These are phyloP conservation scores for Starmerella tilneyi DNA, from an alignment of 805 yeast species.

Conservation along the genomic window DNA sequence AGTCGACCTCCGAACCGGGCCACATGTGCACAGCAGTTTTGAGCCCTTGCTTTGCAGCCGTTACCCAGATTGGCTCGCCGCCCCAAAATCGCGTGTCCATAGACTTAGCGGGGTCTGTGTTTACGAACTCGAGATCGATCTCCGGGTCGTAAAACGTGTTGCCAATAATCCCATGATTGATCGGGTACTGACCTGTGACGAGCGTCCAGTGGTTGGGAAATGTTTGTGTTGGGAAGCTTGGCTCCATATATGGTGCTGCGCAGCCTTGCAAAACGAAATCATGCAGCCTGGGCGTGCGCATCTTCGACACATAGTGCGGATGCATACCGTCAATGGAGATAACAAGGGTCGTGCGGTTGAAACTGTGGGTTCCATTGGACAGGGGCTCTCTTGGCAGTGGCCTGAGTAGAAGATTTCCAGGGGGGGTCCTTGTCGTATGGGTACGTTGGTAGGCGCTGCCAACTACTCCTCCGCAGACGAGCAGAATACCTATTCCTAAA, in stretches of 20 bases:
- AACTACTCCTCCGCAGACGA: slow-evolving; percentile 11
- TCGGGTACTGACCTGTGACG: slow-evolving; percentile 76
- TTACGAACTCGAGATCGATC: slow-evolving; percentile 47
- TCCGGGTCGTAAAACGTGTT: slow-evolving; percentile 64
- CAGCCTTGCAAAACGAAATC: slow-evolving; percentile 46
- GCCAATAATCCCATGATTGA: slow-evolving; percentile 78
- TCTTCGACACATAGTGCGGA: slow-evolving; percentile 66
- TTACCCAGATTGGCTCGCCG: slow-evolving; percentile 82
- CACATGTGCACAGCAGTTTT: slow-evolving; percentile 82
- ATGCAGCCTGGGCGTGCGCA: slow-evolving; percentile 62
- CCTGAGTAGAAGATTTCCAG: slow-evolving; percentile 3
- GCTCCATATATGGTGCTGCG: slow-evolving; percentile 67
- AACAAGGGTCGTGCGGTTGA: slow-evolving; percentile 68
- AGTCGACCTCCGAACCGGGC: slow-evolving; percentile 82
- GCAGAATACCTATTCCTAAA: slow-evolving; percentile 8
- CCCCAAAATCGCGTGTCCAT: slow-evolving; percentile 66
- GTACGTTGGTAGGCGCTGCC: slow-evolving; percentile 1
- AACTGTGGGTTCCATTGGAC: slow-evolving; percentile 55
- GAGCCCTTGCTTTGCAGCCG: slow-evolving; percentile 54
- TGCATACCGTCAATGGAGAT: slow-evolving; percentile 84
- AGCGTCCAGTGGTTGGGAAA: slow-evolving; percentile 90
- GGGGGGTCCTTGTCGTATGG: background rate
- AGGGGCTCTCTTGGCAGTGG: slow-evolving; percentile 11
- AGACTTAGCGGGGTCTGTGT: slow-evolving; percentile 46
- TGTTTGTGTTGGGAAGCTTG: slow-evolving; percentile 81